These are phyloP conservation scores for Solanum peruvianum DNA, from an alignment of 257 asterid genomes.

Conservation along the genomic window DNA sequence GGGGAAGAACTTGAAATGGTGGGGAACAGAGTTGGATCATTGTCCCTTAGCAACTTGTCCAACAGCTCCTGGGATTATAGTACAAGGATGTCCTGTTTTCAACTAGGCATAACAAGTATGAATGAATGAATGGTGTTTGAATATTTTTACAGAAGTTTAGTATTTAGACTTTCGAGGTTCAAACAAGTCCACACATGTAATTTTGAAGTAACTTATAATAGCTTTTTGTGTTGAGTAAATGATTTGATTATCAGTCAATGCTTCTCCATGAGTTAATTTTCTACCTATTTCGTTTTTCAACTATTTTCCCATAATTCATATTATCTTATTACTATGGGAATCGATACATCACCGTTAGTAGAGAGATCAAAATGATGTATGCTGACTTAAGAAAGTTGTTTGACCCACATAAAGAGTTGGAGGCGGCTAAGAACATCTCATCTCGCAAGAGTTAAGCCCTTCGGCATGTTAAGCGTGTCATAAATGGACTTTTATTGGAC, in stretches of 20 bases:
- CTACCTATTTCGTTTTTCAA: not conserved
- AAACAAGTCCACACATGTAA: not conserved
- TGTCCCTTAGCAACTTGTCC: conserved; percentile 93
- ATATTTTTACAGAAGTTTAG: not conserved
- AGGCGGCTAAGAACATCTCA: too few relatives aligned
- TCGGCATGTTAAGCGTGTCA: too few relatives aligned
- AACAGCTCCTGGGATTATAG: conserved; percentile 69
- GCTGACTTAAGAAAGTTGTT: too few relatives aligned
- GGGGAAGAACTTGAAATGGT: conserved; percentile 69
- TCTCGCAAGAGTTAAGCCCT: too few relatives aligned
- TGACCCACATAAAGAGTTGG: too few relatives aligned
- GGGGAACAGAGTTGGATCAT: conserved; percentile 80
- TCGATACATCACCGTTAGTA: too few relatives aligned
- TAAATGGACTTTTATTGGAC: too few relatives aligned
- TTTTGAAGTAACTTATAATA: not conserved
- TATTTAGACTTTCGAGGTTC: not conserved
- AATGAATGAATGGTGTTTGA: not conserved
- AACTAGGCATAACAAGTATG: conserved; percentile 6
- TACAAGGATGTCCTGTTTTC: conserved; percentile 73
- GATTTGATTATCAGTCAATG: not conserved
- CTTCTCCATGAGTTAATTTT: not conserved
- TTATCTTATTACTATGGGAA: not conserved
- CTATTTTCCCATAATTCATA: not conserved
- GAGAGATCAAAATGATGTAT: too few relatives aligned
- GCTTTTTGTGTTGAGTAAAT: not conserved